Percentiles rank a stretch among this genome's conserved stretches.
Conservation (phyloP, 208 protist species). For the Kentomonas sorsogonicus region DNA sequence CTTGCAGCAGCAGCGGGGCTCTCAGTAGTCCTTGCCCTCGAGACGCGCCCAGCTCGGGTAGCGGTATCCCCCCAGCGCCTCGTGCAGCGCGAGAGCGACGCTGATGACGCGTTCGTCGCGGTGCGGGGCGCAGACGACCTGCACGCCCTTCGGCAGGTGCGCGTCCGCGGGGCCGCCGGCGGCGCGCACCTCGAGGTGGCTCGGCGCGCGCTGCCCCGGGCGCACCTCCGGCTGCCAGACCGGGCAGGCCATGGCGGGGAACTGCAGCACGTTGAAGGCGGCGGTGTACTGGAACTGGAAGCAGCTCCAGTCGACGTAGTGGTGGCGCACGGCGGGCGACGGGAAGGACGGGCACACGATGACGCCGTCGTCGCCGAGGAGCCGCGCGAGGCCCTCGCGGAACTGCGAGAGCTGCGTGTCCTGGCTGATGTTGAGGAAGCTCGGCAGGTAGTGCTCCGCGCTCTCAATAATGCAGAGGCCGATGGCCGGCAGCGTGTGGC, state of each 20-base stretch:
- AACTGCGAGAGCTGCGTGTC: constrained; percentile 29
- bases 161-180: constrained; percentile 19
- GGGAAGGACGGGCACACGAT: constrained; percentile 76
- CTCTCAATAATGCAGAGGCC: constrained; percentile 62
- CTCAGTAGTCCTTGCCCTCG: constrained; percentile 19
- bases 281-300: constrained; percentile 87
- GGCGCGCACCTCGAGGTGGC: constrained; percentile 11
- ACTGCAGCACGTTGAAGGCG: constrained; percentile 80
- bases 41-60: constrained; percentile 74
- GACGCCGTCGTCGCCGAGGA: constrained; percentile 62
- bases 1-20: too few species aligned
- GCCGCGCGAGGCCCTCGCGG: constrained; percentile 54
- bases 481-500: constrained; percentile 76
- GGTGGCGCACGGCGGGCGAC: constrained; percentile 56
- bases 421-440: constrained; percentile 29
- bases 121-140: constrained; percentile 56
- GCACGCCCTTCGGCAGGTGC: constrained; percentile 81
- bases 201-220: constrained; percentile 14
- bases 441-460: constrained; percentile 35
- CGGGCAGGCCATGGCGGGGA: constrained; percentile 67
- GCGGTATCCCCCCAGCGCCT: constrained; percentile 67
- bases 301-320: constrained; percentile 54
- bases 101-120: constrained; percentile 72
- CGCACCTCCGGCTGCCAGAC: constrained; percentile 49
- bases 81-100: constrained; percentile 51